Percentiles rank a stretch among this genome's conserved stretches.
phyloP scores from a whole-genome alignment of 331 rosid species.

The Telfairia occidentalis region DNA sequence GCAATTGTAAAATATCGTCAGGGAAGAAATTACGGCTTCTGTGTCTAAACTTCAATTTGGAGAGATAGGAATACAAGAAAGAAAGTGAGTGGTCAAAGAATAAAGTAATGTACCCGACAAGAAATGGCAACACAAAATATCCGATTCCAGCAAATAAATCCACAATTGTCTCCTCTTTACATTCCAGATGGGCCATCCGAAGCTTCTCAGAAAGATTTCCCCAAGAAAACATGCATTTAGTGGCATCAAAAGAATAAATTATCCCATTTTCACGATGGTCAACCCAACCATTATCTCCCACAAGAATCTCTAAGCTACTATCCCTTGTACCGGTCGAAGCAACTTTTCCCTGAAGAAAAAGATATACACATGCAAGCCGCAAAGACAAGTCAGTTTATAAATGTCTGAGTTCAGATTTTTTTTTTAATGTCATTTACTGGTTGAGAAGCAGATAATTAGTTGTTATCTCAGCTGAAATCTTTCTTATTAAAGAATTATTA shows the following conservation, averaged over 20 bases:
- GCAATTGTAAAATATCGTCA: background rate
- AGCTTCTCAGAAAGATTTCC: constrained; percentile 91
- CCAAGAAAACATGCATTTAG: constrained; percentile 99
- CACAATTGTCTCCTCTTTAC: constrained; percentile 61
- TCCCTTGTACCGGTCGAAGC: constrained; percentile 86
- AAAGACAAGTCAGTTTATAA: background rate
- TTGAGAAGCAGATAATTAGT: background rate
- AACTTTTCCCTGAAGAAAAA: constrained; percentile 54
- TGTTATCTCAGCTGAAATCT: background rate
- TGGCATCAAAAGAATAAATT: constrained; percentile 64
- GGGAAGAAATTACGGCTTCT: no score
- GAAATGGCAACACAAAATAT: constrained; percentile 86
- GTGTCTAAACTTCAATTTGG: background rate
- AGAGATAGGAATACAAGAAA: background rate
- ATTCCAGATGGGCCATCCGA: constrained; percentile 59
- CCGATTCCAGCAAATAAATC: constrained; percentile 93
- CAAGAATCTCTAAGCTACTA: constrained; percentile 71
- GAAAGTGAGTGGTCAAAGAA: background rate
- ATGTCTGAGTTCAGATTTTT: background rate
- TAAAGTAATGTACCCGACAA: constrained; percentile 49
- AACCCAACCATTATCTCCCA: constrained; percentile 87
- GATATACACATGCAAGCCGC: background rate
- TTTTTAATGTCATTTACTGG: background rate
- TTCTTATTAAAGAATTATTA: background rate
- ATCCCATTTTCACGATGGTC: constrained; percentile 85